Base-by-base conservation (phyloP, 2,329 filamentous ascomycete genomes). In the Conoideocrella luteorostrata region DNA sequence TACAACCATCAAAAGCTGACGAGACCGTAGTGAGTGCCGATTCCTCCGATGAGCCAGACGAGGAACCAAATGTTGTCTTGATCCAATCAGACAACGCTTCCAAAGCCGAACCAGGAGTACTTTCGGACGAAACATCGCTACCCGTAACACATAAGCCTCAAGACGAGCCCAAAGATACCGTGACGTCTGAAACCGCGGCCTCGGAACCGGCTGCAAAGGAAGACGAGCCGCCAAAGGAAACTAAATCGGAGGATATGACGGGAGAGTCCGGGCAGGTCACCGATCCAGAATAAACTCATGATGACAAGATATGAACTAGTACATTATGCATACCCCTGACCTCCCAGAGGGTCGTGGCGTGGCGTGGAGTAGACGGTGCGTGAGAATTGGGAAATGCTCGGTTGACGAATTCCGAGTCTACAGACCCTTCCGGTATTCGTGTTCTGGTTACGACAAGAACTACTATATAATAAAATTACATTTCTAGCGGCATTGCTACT, bases 191-290 rank as follows among this genome's bases (percentile, higher is more conserved):
- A 24, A 34, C 37, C 20, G 26, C 11, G 6, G 17, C n/a, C 13
- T 6, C 37, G 12, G 24, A 41, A 12, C 15, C 32, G 2, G 4
- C 13, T 4, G 22, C 18, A 11, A 23, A 30, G 18, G 10, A 39
- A 11, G n/a, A 38, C 5, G 20, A 33, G 39, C 3, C 28, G 12
- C 26, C 33, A 4, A 17, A 34, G 28, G 43, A 47, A n/a, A 35
- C 17, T 4, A 22, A 43, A 21, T 21, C 38, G 20, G 45, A 43
- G 35, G 43, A 46, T 21, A 33, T 47, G 46, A 45, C 30, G 12
- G 29, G 41, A 39, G 29, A 36, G 21, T 36, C 36, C 34, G 39
- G 43, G 21, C 42, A 33, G 26, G 36, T 39, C 28, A 29, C 41
- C 38, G 43, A 41, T 34, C 39, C 46, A 22, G 45, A 43, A 36